Evolutionary conservation across 768 basidiomycete species (phyloP).

Genomic region (Tubosaeta sp.): DNA sequence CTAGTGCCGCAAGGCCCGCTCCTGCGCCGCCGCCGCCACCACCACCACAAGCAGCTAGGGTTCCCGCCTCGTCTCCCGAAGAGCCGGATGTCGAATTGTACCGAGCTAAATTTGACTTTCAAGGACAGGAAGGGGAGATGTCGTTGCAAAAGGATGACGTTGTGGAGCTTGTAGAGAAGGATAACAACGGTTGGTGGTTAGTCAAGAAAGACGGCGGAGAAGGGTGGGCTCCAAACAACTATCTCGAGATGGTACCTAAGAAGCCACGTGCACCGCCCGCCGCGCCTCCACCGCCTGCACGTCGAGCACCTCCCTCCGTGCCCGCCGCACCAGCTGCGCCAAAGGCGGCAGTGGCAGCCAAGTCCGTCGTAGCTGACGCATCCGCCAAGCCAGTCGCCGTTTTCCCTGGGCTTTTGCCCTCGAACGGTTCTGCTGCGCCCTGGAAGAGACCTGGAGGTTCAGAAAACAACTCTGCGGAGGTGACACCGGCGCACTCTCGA

Average conservation of each 20-base stretch:
- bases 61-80: slow-evolving; percentile 47
- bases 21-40: slow-evolving; percentile 32
- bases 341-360: slow-evolving; percentile 31
- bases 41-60: slow-evolving; percentile 38
- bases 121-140: slow-evolving; percentile 92
- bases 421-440: slow-evolving; percentile 66
- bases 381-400: slow-evolving; percentile 78
- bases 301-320: slow-evolving; percentile 41
- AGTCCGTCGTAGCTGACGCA: slow-evolving; percentile 50
- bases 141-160: slow-evolving; percentile 84
- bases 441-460: slow-evolving; percentile 60
- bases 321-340: slow-evolving; percentile 37
- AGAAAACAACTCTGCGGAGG: slow-evolving; percentile 31
- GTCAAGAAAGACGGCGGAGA: slow-evolving; percentile 78
- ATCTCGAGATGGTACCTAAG: slow-evolving; percentile 75
- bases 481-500: slow-evolving; percentile 44
- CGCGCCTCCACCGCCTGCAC: slow-evolving; percentile 64
- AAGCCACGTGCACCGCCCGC: slow-evolving; percentile 60
- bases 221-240: slow-evolving; percentile 95
- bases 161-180: slow-evolving; percentile 88
- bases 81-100: slow-evolving; percentile 73
- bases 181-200: slow-evolving; percentile 98
- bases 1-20: slow-evolving; percentile 22
- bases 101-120: slow-evolving; percentile 88
- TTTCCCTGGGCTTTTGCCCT: slow-evolving; percentile 68